Evolutionary conservation across 2,329 filamentous ascomycete genomes (phyloP), one percentile per base, ranked within the genome.

Genomic region (Fusarium xyrophilum): DNA sequence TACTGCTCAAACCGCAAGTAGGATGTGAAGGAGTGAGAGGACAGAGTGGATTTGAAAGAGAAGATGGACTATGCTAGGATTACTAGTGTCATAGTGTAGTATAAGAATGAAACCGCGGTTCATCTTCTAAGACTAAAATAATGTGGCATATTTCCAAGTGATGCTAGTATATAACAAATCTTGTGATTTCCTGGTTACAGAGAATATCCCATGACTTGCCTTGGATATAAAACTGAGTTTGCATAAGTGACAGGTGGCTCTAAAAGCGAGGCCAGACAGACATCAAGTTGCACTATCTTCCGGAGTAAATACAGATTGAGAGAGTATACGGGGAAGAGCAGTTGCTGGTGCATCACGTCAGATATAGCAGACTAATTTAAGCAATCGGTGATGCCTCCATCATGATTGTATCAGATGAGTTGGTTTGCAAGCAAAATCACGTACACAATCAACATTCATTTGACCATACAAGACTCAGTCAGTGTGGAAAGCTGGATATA

Each of bases 1-100:
- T 25, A 50, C 21, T 50, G 46, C 21, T 15, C 21, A 0, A 50
- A 50, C 30, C 21, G 46, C 8, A 50, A 50, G 17, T 50, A 7
- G 3, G 21, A 0, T 4, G 30, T 3, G 12, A 3, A 32, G 6
- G 0, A 6, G 1, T 10, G 7, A 23, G 6, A 1, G 11, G 21
- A 3, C 0, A 7, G 12, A 2, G 44, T 11, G 0, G 7, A 12
- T 14, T 19, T 11, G 28, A 12, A 10, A 19, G 30, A 33, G 11
- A 10, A 35, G 4, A 11, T 35, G 5, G 30, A 35, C 30, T 25
- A 25, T 6, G 17, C 9, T 35, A 25, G 13, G 21, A 12, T 19
- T 15, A 3, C 4, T 2, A 6, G 8, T 15, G 11, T 11, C 9
- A 23, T 25, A 33, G 46, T 15, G 0, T 48, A 48, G 30, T 25